Percentiles rank a stretch among this genome's conserved stretches.
Evolutionary conservation across 2,329 filamentous ascomycete genomes (phyloP).

Genomic region (Ascochyta clinopodiicola): DNA sequence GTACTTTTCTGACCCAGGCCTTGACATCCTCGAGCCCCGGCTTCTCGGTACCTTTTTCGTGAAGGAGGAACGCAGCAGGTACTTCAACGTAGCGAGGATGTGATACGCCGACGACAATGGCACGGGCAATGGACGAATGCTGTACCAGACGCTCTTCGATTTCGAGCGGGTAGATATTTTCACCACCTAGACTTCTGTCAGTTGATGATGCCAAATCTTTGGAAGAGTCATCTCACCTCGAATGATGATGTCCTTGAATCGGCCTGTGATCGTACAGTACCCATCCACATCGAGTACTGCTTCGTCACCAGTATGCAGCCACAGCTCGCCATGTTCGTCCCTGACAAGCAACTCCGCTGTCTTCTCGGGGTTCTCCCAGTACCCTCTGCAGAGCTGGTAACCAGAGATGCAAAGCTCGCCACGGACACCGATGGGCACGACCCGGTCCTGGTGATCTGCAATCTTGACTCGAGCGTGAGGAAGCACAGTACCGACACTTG

Average conservation of each 20-base stretch:
- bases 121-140: slow-evolving; percentile 67
- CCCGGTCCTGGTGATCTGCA: slow-evolving; percentile 69
- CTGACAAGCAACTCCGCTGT: slow-evolving; percentile 74
- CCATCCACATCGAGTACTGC: slow-evolving; percentile 52
- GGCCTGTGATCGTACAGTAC: slow-evolving; percentile 74
- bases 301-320: slow-evolving; percentile 51
- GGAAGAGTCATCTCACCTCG: slow-evolving; percentile 54
- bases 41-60: slow-evolving; percentile 29
- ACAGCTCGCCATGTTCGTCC: slow-evolving; percentile 62
- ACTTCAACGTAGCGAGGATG: slow-evolving; percentile 77
- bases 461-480: slow-evolving; percentile 79
- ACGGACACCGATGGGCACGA: slow-evolving; percentile 70
- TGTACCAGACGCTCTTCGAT: slow-evolving; percentile 75
- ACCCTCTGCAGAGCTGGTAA: slow-evolving; percentile 73
- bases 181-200: slow-evolving; percentile 37
- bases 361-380: slow-evolving; percentile 74
- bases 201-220: neutral
- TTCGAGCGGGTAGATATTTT: slow-evolving; percentile 68
- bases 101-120: slow-evolving; percentile 73
- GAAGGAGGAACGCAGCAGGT: slow-evolving; percentile 67
- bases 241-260: slow-evolving; percentile 83
- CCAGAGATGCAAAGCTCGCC: slow-evolving; percentile 81
- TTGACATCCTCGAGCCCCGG: slow-evolving; percentile 44
- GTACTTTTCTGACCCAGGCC: slow-evolving; percentile 46
- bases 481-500: slow-evolving; percentile 77